phyloP scores from a whole-genome alignment of 257 asterid species.

The Rhazya stricta region DNA sequence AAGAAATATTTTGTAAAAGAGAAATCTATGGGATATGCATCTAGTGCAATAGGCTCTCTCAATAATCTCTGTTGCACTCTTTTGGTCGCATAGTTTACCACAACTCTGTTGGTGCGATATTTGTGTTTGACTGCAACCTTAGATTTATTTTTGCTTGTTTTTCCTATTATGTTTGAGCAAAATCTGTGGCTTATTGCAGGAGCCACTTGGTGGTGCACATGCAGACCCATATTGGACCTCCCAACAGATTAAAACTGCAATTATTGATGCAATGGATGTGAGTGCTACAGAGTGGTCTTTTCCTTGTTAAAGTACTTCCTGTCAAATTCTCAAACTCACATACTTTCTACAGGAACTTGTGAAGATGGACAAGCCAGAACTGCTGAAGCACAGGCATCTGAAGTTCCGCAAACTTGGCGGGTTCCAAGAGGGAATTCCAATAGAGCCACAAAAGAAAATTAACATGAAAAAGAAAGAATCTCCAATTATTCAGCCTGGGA shows the following conservation, averaged over 20 bases:
- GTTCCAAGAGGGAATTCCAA: constrained; percentile 59
- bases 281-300: constrained; percentile 34
- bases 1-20: background rate
- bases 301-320: background rate
- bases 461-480: constrained; percentile 70
- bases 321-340: constrained; percentile 20
- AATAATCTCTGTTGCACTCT: background rate
- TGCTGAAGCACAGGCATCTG: constrained; percentile 59
- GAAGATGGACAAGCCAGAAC: constrained; percentile 59
- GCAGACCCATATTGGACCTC: constrained; percentile 93
- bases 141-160: background rate
- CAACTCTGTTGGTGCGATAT: background rate
- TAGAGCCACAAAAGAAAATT: constrained; percentile 54
- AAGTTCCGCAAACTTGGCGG: constrained; percentile 76
- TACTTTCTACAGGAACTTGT: constrained; percentile 51
- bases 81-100: background rate
- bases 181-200: constrained; percentile 40
- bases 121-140: background rate
- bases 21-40: background rate
- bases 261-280: constrained; percentile 81
- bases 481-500: constrained; percentile 38
- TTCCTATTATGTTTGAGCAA: background rate
- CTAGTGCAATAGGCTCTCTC: background rate
- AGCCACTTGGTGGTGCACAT: constrained; percentile 99
- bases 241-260: constrained; percentile 78